Evolutionary conservation across 169 alveolate genomes (phyloP), one percentile per base, ranked within the genome.

Genomic region (Cryptosporidium canis): DNA sequence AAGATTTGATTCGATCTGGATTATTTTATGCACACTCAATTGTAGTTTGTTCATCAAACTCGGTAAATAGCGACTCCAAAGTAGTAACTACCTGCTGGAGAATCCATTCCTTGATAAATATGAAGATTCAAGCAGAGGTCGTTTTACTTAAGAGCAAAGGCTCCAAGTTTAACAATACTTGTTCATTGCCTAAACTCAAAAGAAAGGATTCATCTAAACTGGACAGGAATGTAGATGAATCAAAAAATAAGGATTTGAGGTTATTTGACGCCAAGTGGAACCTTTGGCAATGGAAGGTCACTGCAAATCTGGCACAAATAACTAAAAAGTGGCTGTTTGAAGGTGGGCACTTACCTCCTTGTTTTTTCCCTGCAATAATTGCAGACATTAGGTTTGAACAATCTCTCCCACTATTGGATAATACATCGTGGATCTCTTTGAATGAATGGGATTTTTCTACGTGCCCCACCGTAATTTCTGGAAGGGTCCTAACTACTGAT

Each of bases 261-360:
- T 41, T 37, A 41, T 77, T 77, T 27, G 87, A 77, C 21, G 72
- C 64, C 11, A 77, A 77, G 35, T 77, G 87, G 87, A 77, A 77
- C 39, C 55, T 61, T 55, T 77, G 87, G 87, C 87, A 77, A 58
- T 77, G 87, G 87, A 77, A 77, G 31, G 66, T 77, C 4, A 77
- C 87, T 8, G 72, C 87, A 29, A 77, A 77, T 35, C 66, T 77
- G 18, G 87, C 87, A 12, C 87, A 77, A 21, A 27, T 77, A 77
- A 61, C 87, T 5, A 55, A 77, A 61, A 77, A 77, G 61, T 77
- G 87, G 87, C 48, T 77, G 18, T 77, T 77, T 61, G 70, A 58
- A 14, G 87, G 87, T n/a, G 87, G 87, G 2, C 87, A 77, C 44
- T 37, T 77, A 24, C 87, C 87, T 58, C 87, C 87, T 35, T 77